Percentiles rank a stretch among this genome's conserved stretches.
These are phyloP conservation scores for Globisporangium emineosum DNA, from an alignment of 352 stramenopile species.

Conservation along the genomic window DNA sequence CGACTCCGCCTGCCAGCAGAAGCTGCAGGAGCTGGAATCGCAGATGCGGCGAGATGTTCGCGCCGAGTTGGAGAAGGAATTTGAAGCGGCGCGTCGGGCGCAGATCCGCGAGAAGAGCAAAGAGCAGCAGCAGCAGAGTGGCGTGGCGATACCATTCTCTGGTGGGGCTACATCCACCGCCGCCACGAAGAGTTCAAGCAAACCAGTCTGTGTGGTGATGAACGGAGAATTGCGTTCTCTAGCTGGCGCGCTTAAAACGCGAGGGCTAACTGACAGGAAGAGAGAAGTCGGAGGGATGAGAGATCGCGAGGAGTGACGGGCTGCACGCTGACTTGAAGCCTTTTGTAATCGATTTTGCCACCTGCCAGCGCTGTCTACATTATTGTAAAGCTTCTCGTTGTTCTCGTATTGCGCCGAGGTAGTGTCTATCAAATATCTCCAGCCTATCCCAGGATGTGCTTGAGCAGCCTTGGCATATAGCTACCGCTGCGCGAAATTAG, in stretches of 20 bases:
- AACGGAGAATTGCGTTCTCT: background rate
- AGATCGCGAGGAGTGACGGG: too few relatives aligned
- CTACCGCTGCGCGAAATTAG: background rate
- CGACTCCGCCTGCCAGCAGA: constrained; percentile 31
- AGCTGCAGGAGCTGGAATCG: constrained; percentile 39
- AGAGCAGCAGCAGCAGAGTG: constrained; percentile 1
- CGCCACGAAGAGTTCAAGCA: background rate
- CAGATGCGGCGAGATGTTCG: constrained; percentile 52
- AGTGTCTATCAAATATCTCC: too few relatives aligned
- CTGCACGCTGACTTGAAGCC: too few relatives aligned
- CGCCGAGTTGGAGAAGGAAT: constrained; percentile 59
- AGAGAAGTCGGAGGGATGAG: background rate
- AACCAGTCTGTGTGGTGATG: background rate
- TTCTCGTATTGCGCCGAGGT: too few relatives aligned
- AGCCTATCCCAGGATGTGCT: background rate
- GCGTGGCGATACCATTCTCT: background rate
- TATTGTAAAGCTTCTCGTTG: too few relatives aligned
- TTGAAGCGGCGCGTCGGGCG: constrained; percentile 41
- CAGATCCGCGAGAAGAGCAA: constrained; percentile 24
- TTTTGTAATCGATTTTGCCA: too few relatives aligned
- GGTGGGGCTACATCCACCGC: background rate
- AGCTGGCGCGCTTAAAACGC: background rate
- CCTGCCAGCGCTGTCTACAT: too few relatives aligned
- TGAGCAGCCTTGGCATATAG: background rate
- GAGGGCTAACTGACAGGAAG: background rate